Base-by-base conservation (phyloP, 192 early-diverging fungal genomes). In the Coemansia sp. region DNA sequence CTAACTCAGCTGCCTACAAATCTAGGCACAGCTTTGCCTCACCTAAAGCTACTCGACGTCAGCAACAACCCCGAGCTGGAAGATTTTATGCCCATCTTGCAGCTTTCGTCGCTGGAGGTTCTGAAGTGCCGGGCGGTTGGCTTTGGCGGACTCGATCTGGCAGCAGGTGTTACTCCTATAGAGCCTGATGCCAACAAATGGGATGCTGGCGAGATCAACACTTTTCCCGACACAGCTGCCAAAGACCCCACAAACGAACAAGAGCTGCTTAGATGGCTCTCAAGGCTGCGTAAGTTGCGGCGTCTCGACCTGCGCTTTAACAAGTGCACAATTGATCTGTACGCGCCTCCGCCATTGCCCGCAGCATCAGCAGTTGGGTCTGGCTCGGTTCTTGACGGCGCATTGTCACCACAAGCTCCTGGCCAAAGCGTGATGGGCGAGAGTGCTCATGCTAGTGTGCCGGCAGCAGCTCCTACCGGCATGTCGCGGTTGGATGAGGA, bases 231-330 rank as follows among this genome's bases (percentile, higher is more conserved):
- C 4, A 16, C 51, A 6, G 40, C 30, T 32, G 15, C 31, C 36
- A 31, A 49, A 9, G 14, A 23, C 3, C 11, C 40, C 26, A 20
- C 9, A 11, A 47, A 62, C 28, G 71, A 58, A 21, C 45, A 51
- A 15, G 41, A 34, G 8, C 15, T 62, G 32, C 64, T 67, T 10
- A 37, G 20, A 16, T 47, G 34, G 23, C 39, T 77, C 42, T 41
- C 63, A 18, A 58, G 55, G 38, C 59, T 77, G 40, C 39, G 54
- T 34, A 58, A 60, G 0, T 47, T 77, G 21, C 55, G 60, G 8
- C 49, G 58, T 1, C 58, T 77, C 7, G 74, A 77, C 41, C 49
- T 77, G 42, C 62, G 74, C 28, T 77, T 77, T 43, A 77, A 77
- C 46, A 46, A 49, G 30, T 66, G 63, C 60, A 77, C 59, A 11